Conservation (phyloP, 2,329 filamentous ascomycete species). For the Rhynchosporium graminicola region DNA sequence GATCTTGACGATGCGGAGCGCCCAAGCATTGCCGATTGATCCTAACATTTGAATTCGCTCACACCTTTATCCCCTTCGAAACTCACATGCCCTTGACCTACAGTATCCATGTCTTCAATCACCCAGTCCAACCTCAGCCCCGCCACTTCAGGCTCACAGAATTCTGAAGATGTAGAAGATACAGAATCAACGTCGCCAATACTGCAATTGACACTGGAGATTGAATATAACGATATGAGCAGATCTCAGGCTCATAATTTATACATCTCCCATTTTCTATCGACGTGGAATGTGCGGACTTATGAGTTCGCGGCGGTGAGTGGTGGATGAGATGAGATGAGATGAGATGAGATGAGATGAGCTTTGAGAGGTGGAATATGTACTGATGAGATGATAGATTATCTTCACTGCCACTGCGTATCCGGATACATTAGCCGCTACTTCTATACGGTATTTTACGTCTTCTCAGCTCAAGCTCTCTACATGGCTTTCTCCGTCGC, state of each 20-base stretch:
- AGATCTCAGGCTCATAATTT: constrained; percentile 44
- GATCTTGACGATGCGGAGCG: no score
- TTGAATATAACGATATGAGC: constrained; percentile 34
- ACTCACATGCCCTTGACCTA: not conserved
- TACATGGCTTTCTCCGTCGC: not conserved
- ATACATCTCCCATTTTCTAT: constrained; percentile 56
- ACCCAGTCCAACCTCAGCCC: constrained; percentile 12
- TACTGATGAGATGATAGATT: constrained; percentile 39
- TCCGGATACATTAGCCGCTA: constrained; percentile 45
- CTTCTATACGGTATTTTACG: constrained; percentile 43
- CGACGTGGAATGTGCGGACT: constrained; percentile 57
- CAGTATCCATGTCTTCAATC: constrained; percentile 3
- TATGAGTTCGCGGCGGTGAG: constrained; percentile 42
- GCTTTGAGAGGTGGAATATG: not conserved
- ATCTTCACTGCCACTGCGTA: constrained; percentile 54
- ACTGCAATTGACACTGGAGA: not conserved
- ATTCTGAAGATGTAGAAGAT: constrained; percentile 5
- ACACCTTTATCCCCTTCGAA: no score
- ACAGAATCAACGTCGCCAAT: not conserved
- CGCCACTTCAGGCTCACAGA: not conserved
- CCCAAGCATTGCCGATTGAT: no score
- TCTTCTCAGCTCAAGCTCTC: not conserved
- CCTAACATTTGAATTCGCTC: no score
- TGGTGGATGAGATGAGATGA: constrained; percentile 3
- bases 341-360: not conserved